Conservation (phyloP, 148 eudicot species). For the Nyssa sinensis region DNA sequence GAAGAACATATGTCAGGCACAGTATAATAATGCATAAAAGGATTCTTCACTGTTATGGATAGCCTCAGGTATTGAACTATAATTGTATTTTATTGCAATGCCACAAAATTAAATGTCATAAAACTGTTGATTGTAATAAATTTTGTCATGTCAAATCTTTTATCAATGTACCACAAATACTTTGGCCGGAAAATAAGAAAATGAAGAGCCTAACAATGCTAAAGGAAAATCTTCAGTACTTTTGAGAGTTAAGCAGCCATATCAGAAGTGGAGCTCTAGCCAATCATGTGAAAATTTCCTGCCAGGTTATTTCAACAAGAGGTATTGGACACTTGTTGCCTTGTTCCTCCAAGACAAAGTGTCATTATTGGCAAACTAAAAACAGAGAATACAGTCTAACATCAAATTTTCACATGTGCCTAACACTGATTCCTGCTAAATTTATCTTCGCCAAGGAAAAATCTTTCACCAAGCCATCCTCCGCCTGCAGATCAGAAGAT, state of each 20-base stretch:
- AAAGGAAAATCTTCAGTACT: not conserved
- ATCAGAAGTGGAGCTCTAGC: not conserved
- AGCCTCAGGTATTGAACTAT: not conserved
- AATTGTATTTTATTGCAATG: not conserved
- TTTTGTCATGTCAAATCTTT: not conserved
- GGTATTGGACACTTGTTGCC: not conserved
- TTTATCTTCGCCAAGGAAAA: not conserved
- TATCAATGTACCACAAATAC: conserved; percentile 5
- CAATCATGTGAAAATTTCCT: not conserved
- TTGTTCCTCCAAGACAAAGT: not conserved
- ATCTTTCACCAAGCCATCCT: not conserved
- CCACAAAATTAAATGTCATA: not conserved
- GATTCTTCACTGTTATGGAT: not conserved
- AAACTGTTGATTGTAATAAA: not conserved
- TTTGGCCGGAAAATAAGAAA: not conserved
- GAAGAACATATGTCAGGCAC: not conserved
- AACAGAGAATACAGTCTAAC: not conserved
- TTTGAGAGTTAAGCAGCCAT: not conserved
- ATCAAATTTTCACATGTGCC: not conserved
- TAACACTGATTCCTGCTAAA: not conserved
- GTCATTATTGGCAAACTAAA: too few relatives aligned
- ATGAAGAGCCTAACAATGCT: too few relatives aligned
- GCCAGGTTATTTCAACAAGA: not conserved
- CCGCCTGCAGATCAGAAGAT: not conserved
- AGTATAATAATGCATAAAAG: not conserved